A percentile compares a stretch with the other conserved stretches of the same genome.
phyloP scores from a whole-genome alignment of 2,329 filamentous ascomycete genomes.

The Fusarium irregulare region DNA sequence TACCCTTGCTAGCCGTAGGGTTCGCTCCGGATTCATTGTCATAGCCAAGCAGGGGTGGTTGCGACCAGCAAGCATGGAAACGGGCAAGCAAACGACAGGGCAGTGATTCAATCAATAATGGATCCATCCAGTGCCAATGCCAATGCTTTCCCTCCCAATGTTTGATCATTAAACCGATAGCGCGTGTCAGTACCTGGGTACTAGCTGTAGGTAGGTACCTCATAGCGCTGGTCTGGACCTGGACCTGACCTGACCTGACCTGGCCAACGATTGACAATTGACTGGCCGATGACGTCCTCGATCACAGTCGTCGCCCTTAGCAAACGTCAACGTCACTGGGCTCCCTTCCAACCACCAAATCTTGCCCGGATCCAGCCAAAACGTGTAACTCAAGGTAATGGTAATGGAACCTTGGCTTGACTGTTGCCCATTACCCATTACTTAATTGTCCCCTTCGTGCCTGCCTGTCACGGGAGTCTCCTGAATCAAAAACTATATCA shows the following conservation, averaged over 20 bases:
- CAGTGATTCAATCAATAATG: conserved; percentile 27
- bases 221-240: conserved; percentile 12
- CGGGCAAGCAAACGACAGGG: neutral
- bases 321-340: conserved; percentile 54
- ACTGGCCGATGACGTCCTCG: conserved; percentile 50
- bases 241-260: conserved; percentile 6
- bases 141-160: conserved; percentile 1
- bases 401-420: conserved; percentile 18
- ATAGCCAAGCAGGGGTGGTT: conserved; percentile 17
- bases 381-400: conserved; percentile 25
- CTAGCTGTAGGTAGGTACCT: neutral
- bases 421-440: neutral
- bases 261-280: conserved; percentile 29
- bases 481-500: conserved; percentile 42
- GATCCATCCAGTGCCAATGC: neutral
- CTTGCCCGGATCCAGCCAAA: conserved; percentile 39
- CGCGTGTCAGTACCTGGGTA: conserved; percentile 1
- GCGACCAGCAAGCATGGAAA: conserved; percentile 8
- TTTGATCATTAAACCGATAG: conserved; percentile 21
- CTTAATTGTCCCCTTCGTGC: conserved; percentile 20
- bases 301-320: conserved; percentile 44
- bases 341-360: conserved; percentile 28
- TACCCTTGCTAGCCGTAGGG: conserved; percentile 31
- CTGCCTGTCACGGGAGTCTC: conserved; percentile 32
- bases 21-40: conserved; percentile 28